Evolutionary conservation across 768 basidiomycete species (phyloP), one percentile per base, ranked within the genome.

Genomic region (Hebeloma cylindrosporum): DNA sequence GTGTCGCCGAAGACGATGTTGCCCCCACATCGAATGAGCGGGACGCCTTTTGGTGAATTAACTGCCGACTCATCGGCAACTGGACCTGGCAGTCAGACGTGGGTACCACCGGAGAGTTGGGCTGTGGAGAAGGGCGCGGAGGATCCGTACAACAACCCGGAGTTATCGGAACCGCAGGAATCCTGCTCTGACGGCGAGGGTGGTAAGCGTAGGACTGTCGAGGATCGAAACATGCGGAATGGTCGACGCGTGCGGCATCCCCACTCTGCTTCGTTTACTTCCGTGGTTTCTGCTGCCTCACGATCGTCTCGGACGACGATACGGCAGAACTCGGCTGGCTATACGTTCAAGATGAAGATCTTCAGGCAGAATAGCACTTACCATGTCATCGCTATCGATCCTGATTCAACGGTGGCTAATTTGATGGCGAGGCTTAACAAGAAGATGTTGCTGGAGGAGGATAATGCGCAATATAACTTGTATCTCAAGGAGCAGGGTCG

Each of bases 21-120:
- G 20, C 55, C 64, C 18, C 51, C 50, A 22, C 47, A 38, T 28
- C 36, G 48, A 25, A 47, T 51, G 5, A 42, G 41, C 43, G 39
- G 37, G 10, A n/a, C n/a, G n/a, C n/a, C n/a, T n/a, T 40, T 40
- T 17, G 44, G 54, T 10, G 22, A 5, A 6, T 40, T 1, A 25
- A 37, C 14, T 38, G 38, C 23, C 14, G 30, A 21, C 5, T 43
- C 48, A 10, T 53, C 53, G 32, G 38, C 43, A n/a, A 41, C 38
- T 13, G 52, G 52, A 3, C 56, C 55, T 7, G 42, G 61, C 37
- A 51, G 68, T 51, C 57, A 69, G 26, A 60, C 64, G 16, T 91
- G 88, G 88, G 77, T 64, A 2, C 69, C 88, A 4, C 88, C 88
- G 1, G 78, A 89, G 57, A 88, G 85, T 43, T 90, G 88, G 88